Evolutionary conservation across 257 asterid genomes (phyloP).

Genomic region (Capsicum chinense): DNA sequence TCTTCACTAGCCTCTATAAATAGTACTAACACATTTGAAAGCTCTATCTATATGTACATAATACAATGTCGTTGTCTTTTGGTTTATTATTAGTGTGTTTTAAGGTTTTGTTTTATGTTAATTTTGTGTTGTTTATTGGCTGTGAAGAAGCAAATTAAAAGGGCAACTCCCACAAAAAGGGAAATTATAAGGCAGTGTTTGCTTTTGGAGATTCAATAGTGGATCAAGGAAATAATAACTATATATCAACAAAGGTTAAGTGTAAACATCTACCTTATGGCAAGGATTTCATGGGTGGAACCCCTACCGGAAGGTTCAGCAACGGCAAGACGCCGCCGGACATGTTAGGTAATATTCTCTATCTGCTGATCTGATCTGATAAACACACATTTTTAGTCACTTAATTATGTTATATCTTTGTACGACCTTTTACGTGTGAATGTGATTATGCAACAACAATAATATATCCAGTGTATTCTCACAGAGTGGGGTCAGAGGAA

Average conservation of each 20-base stretch:
- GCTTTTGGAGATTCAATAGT: slow-evolving; percentile 79
- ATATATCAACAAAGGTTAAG: slow-evolving; percentile 34
- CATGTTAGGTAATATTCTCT: slow-evolving; percentile 50
- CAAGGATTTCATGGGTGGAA: slow-evolving; percentile 52
- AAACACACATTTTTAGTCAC: no score
- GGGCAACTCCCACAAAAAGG: background rate
- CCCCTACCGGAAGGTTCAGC: slow-evolving; percentile 70
- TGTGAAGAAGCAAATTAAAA: background rate
- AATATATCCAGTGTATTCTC: no score
- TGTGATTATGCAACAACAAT: no score
- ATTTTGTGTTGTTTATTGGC: background rate
- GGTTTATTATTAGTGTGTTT: background rate
- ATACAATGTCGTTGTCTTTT: background rate
- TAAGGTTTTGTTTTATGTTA: background rate
- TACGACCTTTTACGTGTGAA: no score
- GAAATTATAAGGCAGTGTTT: slow-evolving; percentile 16
- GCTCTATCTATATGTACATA: no score
- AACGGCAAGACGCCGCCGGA: slow-evolving; percentile 74
- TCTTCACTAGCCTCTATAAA: background rate
- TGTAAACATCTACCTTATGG: slow-evolving; percentile 69
- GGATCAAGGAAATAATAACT: slow-evolving; percentile 72
- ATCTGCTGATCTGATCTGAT: no score
- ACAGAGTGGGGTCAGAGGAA: no score
- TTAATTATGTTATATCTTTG: no score
- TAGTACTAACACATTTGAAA: no score